These are phyloP conservation scores for Fragaria ananassa DNA, from an alignment of 306 rosid species.

Conservation along the genomic window DNA sequence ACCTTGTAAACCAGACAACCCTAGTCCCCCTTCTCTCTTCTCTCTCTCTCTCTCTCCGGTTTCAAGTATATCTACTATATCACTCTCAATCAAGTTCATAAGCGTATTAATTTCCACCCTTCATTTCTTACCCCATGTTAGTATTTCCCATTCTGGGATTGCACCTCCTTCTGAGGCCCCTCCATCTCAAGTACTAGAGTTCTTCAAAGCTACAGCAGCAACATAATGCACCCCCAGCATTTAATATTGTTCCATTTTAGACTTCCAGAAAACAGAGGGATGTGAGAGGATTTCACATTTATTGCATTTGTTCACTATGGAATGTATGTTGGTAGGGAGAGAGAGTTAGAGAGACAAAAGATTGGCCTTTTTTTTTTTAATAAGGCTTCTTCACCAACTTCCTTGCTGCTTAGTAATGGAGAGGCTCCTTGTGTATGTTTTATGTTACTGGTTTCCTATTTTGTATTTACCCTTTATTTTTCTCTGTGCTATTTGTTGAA, in stretches of 20 bases:
- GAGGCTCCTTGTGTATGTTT: constrained; percentile 74
- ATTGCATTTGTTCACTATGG: constrained; percentile 59
- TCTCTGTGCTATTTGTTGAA: constrained; percentile 19
- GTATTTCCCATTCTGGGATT: constrained; percentile 1
- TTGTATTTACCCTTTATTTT: background rate
- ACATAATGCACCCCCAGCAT: constrained; percentile 35
- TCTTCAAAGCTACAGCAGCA: constrained; percentile 22
- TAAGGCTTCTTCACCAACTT: constrained; percentile 28
- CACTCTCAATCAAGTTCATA: constrained; percentile 16
- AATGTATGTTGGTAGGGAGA: constrained; percentile 53
- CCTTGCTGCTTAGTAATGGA: constrained; percentile 54
- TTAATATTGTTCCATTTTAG: constrained; percentile 50
- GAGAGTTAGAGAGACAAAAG: constrained; percentile 20
- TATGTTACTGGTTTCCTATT: constrained; percentile 6
- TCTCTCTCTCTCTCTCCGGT: constrained; percentile 11
- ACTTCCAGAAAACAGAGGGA: constrained; percentile 45
- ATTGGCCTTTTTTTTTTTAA: constrained; percentile 11
- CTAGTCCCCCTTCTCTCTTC: constrained; percentile 21
- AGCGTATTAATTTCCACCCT: constrained; percentile 45
- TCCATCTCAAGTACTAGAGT: constrained; percentile 16
- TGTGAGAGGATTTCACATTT: constrained; percentile 53
- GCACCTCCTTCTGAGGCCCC: constrained; percentile 12
- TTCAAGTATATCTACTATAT: constrained; percentile 33
- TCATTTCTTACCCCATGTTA: constrained; percentile 51
- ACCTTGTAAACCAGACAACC: constrained; percentile 68